Evolutionary conservation across 2,329 filamentous ascomycete genomes (phyloP), one percentile per base, ranked within the genome.

Genomic region (Monilinia polystroma): DNA sequence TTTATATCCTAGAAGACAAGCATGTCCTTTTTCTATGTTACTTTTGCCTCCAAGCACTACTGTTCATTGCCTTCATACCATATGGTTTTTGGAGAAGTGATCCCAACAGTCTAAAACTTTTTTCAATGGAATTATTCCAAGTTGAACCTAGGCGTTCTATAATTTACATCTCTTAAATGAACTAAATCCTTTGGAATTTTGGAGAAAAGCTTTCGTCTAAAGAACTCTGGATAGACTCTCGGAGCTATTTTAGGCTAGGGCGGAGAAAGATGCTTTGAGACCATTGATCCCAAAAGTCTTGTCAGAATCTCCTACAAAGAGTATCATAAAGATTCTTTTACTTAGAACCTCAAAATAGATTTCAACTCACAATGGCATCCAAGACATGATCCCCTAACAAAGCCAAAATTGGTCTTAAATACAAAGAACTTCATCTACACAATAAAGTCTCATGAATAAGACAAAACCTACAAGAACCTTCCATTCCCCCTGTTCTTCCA

Each of bases 391-490:
- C 23, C 16, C 20, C 18, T 18, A 52, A 51, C 32, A 49, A 65
- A 59, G 47, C 32, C n/a, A 18, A 32, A 10, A 18, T n/a, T 6
- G 45, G 35, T 29, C 18, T 41, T 23, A 53, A 4, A 43, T 23
- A 56, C 32, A 49, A 60, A 65, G 49, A 32, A 53, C n/a, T 12
- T 10, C 12, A 32, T 7, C 45, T 4, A 26, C n/a, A 65, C 54
- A 65, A 65, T 65, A 0, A 52, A 60, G 20, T n/a, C n/a, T 62
- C 58, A 26, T 41, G 20, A 51, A 51, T 20, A n/a, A 51, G 58
- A 52, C 2, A n/a, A 41, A 49, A 63, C 29, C 57, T 69, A 64
- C 63, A 63, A 66, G 41, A 67, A 59, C 51, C 52, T 57, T 57
- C 60, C 18, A 58, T 32, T 14, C 26, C 53, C 53, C 60, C 49